Base-by-base conservation (phyloP, 257 asterid genomes). In the Petunia secreta region DNA sequence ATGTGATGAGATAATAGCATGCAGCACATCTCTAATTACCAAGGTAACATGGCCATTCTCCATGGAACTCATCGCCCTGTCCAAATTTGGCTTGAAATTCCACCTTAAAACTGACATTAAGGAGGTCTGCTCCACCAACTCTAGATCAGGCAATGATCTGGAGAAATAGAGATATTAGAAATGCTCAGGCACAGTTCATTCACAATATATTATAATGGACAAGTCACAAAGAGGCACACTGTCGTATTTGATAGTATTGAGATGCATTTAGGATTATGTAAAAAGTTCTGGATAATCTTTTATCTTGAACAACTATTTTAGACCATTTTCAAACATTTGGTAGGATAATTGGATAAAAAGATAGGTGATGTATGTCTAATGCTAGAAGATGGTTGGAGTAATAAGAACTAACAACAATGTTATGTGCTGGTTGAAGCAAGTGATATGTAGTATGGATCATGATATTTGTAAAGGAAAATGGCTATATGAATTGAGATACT, bases 91-190 rank as follows among this genome's bases (percentile, higher is more conserved):
- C 88, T 88, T 90, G 87, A 91, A 80, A 81, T 89, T 92, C 98
- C 97, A 94, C 86, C 97, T 88, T 52, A 94, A 89, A 75, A 87
- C 85, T 60, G 97, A 84, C 79, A 81, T 81, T 69, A 92, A 85
- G 75, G 98, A 88, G 83, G 88, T 69, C 78, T 86, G 91, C 82
- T 88, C 91, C 86, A 91, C 92, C 87, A 92, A 80, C 83, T 89
- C 91, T 62, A 94, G 92, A 87, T 87, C 87, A 83, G 97, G 97
- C 91, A 94, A 84, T 54, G 98, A 92, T 88, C 98, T 91, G 94
- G 88, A 85, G n/a, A 82, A 41, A 80, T 73, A 85, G 60, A 75
- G 78, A 66, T 83, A 77, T 65, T 76, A 73, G 77, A 5, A 34
- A 34, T 34, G 52, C 25, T 46, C 48, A 77, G 43, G 69, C 54